phyloP scores from a whole-genome alignment of 2,329 filamentous ascomycete species.

The Colletotrichum paranaense region DNA sequence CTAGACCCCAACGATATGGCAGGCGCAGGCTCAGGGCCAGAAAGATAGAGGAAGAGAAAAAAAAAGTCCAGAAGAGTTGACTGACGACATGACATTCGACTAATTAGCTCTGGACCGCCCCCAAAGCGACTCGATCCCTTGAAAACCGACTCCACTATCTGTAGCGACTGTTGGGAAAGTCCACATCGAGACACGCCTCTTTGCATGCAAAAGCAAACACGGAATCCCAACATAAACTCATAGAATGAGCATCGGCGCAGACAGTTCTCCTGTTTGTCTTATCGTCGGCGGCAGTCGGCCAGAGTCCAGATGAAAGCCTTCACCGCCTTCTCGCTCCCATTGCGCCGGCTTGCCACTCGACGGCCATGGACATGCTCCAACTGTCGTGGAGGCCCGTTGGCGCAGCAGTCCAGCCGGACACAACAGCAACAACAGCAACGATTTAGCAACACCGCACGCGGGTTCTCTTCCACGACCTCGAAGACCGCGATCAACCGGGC shows the following conservation, averaged over 20 bases:
- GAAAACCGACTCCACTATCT: conserved; percentile 27
- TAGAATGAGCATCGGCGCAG: conserved; percentile 31
- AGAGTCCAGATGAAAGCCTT: conserved; percentile 54
- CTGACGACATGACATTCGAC: conserved; percentile 28
- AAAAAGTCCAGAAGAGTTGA: conserved; percentile 28
- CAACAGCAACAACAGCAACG: conserved; percentile 42
- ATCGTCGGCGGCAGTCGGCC: conserved; percentile 31
- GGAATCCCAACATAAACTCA: not conserved
- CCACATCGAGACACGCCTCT: not conserved
- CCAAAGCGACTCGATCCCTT: conserved; percentile 20
- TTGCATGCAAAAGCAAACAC: not conserved
- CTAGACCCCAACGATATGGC: conserved; percentile 8
- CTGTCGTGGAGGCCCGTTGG: conserved; percentile 47
- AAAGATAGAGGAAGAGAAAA: conserved; percentile 26
- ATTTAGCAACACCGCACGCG: conserved; percentile 37
- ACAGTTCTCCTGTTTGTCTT: conserved; percentile 22
- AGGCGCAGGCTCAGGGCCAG: conserved; percentile 29
- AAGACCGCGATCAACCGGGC: conserved; percentile 4
- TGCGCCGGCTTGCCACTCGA: conserved; percentile 51
- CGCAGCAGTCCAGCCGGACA: conserved; percentile 46
- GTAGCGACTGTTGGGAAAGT: conserved; percentile 26
- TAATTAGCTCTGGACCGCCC: conserved; percentile 16
- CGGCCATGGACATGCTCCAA: conserved; percentile 58
- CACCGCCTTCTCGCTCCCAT: conserved; percentile 49
- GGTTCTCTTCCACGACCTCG: conserved; percentile 44